Evolutionary conservation across 345 rosid species (phyloP), one percentile per base, ranked within the genome.

Genomic region (Lepidium aucheri): DNA sequence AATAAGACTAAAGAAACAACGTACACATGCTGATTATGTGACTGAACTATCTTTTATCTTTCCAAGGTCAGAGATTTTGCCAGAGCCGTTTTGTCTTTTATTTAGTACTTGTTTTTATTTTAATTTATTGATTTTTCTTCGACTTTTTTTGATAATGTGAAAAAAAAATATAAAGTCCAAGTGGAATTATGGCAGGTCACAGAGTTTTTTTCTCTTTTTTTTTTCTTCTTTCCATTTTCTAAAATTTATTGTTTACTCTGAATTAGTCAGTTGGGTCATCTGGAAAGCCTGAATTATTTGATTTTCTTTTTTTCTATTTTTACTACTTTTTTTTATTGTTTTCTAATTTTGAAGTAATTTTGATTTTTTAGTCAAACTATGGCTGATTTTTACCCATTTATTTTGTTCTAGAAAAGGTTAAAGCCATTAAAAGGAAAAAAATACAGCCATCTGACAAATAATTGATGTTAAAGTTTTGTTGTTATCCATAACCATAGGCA

Each of bases 21-120:
- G 93, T 83, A 83, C 80, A 72, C 96, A 87, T 87, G 95, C 93
- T 85, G 85, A 84, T 84, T 84, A 82, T 85, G 86, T 86, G 93
- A 86, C 88, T 80, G 78, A 83, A 83, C 89, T 70, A 84, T 83
- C 68, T 74, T 74, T 67, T 73, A 43, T 52, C 51, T 66, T 67
- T 67, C 77, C 68, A 79, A 82, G 89, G 89, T 86, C 93, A 89
- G 98, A 89, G 87, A 74, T 65, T 70, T 63, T 67, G 77, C 73
- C 85, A 67, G 74, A 77, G 81, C 79, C 69, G 84, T 74, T 79
- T 77, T 74, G 77, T 66, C 72, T 67, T 74, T 67, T 67, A 53
- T 53, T 66, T 66, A 60, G 24, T 58, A 73, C 75, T 74, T 49
- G 46, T 59, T 66, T 65, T 45, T 13, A 26, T 9, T 9, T 5